phyloP scores from a whole-genome alignment of 495 filamentous ascomycete genomes.

The Daldinia bambusicola region DNA sequence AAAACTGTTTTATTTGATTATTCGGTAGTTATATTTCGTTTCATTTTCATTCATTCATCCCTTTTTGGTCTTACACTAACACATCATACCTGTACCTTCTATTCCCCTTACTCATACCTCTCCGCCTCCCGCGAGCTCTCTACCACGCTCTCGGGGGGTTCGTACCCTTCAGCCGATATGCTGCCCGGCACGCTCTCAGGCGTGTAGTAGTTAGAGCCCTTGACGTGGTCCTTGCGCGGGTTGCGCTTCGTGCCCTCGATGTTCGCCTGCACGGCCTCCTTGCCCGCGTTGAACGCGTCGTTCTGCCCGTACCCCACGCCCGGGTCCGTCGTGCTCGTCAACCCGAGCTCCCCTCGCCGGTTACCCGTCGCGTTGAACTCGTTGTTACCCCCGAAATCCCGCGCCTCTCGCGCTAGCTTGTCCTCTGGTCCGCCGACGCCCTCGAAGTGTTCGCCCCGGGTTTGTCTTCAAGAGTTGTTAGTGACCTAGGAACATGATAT shows the following conservation, averaged over 20 bases:
- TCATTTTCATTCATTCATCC: not conserved
- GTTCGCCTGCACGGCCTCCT: constrained; percentile 39
- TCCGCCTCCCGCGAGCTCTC: constrained; percentile 45
- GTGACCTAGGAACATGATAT: not conserved
- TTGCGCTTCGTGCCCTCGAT: constrained; percentile 23
- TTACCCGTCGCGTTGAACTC: constrained; percentile 36
- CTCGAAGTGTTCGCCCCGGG: constrained; percentile 48
- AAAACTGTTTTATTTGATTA: too few species aligned
- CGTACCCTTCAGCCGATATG: constrained; percentile 47
- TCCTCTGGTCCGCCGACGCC: constrained; percentile 50
- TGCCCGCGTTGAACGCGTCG: constrained; percentile 32
- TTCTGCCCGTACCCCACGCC: constrained; percentile 4
- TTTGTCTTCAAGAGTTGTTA: constrained; percentile 34
- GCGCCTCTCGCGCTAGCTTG: constrained; percentile 46
- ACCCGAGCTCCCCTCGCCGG: constrained; percentile 19
- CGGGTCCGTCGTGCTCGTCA: constrained; percentile 11
- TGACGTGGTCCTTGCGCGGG: constrained; percentile 38
- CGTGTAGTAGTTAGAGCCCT: constrained; percentile 42
- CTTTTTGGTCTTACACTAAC: not conserved
- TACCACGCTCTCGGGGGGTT: constrained; percentile 43
- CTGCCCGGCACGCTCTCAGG: constrained; percentile 45
- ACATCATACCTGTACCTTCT: not conserved
- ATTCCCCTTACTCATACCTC: constrained; percentile 25
- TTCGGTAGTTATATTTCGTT: not conserved
- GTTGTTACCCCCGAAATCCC: constrained; percentile 44